A percentile compares a stretch with the other conserved stretches of the same genome.
These are phyloP conservation scores for Verbascum thapsus DNA, from an alignment of 257 asterid species.

Conservation along the genomic window DNA sequence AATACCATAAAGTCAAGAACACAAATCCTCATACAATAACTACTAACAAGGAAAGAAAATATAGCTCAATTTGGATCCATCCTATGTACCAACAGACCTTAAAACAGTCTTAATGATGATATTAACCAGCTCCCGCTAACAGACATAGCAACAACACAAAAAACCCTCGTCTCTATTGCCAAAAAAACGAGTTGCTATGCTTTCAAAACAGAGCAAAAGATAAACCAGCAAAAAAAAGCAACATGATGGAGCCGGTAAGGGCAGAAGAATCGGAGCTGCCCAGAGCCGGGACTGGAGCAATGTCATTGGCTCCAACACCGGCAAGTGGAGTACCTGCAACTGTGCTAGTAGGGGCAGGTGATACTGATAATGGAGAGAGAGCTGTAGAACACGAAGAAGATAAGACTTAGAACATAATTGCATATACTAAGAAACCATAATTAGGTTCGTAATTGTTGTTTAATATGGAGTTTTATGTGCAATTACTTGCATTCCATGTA, in stretches of 20 bases:
- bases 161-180: not conserved
- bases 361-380: constrained; percentile 28
- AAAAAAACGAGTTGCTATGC: not conserved
- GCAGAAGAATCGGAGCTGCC: constrained; percentile 40
- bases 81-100: constrained; percentile 22
- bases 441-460: too few relatives aligned
- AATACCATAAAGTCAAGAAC: constrained; percentile 15
- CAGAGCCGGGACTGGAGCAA: constrained; percentile 48
- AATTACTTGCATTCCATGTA: too few relatives aligned
- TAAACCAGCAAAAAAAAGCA: constrained; percentile 32
- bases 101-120: too few relatives aligned
- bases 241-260: constrained; percentile 31
- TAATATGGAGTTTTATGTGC: too few relatives aligned
- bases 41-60: not conserved
- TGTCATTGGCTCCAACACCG: constrained; percentile 37
- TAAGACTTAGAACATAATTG: not conserved
- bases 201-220: constrained; percentile 38
- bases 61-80: constrained; percentile 25
- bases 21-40: constrained; percentile 20
- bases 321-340: constrained; percentile 28
- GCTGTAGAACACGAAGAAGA: constrained; percentile 18
- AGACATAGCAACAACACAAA: not conserved
- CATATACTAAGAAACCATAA: not conserved
- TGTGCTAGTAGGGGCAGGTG: constrained; percentile 28
- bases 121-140: constrained; percentile 4